Evolutionary conservation across 306 rosid species (phyloP), one percentile per base, ranked within the genome.

Genomic region (Ceratonia siliqua): DNA sequence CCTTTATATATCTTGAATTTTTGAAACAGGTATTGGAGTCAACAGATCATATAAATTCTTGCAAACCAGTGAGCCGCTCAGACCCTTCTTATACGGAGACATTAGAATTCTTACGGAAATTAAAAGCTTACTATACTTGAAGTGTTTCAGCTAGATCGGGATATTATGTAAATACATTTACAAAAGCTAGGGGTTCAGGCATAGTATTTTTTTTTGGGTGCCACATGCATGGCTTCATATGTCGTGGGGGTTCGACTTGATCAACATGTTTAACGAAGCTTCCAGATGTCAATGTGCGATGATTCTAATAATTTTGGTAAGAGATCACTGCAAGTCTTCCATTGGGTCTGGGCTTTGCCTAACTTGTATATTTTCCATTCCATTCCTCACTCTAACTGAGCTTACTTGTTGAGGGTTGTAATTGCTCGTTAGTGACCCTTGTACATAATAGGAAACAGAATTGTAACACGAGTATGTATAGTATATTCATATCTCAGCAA

Each of bases 41-140:
- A 11, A 94, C 97, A 0, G 99, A 94, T 86, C 99, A 94, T 75
- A 90, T 94, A 74, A 90, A 92, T 76, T 94, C 97, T 32, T 94
- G 99, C 83, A 94, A 94, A 52, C 99, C 99, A 13, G 68, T 92
- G 78, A 87, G 82, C 83, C 95, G 89, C 18, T 27, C 72, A 0
- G 99, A 94, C 84, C 95, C 99, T 27, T 94, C 99, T 6, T 92
- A 94, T 74, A 82, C 84, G 0, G 91, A 87, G 89, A 89, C 82
- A 69, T 81, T 92, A 70, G 83, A 87, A 76, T 89, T 94, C 83
- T 85, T 94, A 82, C 83, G 58, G 78, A 92, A 92, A 85, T 61
- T 92, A 79, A 92, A 85, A 83, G 76, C 86, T 42, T 86, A 69
- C 12, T 56, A 74, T 67, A 58, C 56, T 71, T 62, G 28, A 20